phyloP scores from a whole-genome alignment of 805 yeast genomes.

The Saccharomycodes ludwigii region DNA sequence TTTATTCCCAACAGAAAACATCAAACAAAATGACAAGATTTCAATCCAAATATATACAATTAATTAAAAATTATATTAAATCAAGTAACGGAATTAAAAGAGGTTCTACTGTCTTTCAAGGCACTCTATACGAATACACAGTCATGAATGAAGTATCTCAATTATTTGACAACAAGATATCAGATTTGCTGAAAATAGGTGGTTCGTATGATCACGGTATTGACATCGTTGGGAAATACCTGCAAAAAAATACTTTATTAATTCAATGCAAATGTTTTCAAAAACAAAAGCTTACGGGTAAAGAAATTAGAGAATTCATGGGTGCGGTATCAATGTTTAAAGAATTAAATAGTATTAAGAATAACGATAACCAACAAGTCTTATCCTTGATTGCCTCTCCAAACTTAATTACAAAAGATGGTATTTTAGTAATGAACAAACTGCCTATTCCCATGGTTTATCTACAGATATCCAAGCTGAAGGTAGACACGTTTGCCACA shows the following conservation, averaged over 20 bases:
- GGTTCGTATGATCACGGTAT: slow-evolving; percentile 25
- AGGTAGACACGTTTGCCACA: neutral
- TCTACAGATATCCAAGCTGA: slow-evolving; percentile 17
- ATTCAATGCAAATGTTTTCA: slow-evolving; percentile 24
- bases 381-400: slow-evolving; percentile 23
- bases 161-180: neutral
- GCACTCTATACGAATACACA: slow-evolving; percentile 21
- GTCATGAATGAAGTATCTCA: slow-evolving; percentile 19
- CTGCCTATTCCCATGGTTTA: slow-evolving; percentile 20
- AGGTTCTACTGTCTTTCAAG: slow-evolving; percentile 22
- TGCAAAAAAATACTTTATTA: slow-evolving; percentile 9
- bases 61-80: too few species aligned
- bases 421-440: slow-evolving; percentile 17
- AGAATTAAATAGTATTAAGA: slow-evolving; percentile 2
- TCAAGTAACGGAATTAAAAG: neutral
- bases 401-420: slow-evolving; percentile 19
- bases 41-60: too few species aligned
- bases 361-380: slow-evolving; percentile 10
- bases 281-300: slow-evolving; percentile 18
- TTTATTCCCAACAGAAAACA: too few species aligned
- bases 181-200: slow-evolving; percentile 10
- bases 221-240: slow-evolving; percentile 17
- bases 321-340: slow-evolving; percentile 15
- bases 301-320: slow-evolving; percentile 20
- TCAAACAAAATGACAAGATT: too few species aligned